These are phyloP conservation scores for Carnegiea gigantea DNA, from an alignment of 179 eudicot genomes.

Conservation along the genomic window DNA sequence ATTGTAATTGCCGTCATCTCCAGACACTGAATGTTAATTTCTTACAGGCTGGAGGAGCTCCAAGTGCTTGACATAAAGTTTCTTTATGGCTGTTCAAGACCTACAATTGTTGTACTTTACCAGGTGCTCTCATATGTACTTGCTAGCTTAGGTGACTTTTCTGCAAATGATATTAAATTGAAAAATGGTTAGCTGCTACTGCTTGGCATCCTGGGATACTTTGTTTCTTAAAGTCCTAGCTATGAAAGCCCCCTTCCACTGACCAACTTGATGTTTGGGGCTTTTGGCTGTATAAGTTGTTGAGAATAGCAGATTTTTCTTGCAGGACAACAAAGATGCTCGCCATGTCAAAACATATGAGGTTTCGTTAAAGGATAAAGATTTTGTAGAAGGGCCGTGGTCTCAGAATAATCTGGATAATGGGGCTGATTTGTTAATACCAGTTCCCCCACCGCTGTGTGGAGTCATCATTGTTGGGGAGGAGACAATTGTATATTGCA, in stretches of 20 bases:
- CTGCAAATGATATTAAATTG: background rate
- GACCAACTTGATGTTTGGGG: background rate
- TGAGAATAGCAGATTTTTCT: conserved; percentile 8
- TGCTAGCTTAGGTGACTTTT: background rate
- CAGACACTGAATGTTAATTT: background rate
- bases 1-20: background rate
- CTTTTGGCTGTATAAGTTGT: background rate
- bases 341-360: conserved; percentile 94
- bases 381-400: conserved; percentile 98
- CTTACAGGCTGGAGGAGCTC: conserved; percentile 93
- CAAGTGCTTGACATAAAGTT: conserved; percentile 98
- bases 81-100: conserved; percentile 81
- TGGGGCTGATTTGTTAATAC: conserved; percentile 93
- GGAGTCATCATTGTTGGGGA: conserved; percentile 97
- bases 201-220: conserved; percentile 11
- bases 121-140: conserved; percentile 54
- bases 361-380: conserved; percentile 92
- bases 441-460: conserved; percentile 94
- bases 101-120: conserved; percentile 95
- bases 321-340: conserved; percentile 95
- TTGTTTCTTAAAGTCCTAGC: background rate
- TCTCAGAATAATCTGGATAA: conserved; percentile 97
- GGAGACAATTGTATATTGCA: conserved; percentile 94
- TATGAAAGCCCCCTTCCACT: background rate
- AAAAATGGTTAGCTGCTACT: background rate